A percentile compares a stretch with the other conserved stretches of the same genome.
phyloP scores from a whole-genome alignment of 1,284 basidiomycete genomes.

The Apiotrichum laibachii region DNA sequence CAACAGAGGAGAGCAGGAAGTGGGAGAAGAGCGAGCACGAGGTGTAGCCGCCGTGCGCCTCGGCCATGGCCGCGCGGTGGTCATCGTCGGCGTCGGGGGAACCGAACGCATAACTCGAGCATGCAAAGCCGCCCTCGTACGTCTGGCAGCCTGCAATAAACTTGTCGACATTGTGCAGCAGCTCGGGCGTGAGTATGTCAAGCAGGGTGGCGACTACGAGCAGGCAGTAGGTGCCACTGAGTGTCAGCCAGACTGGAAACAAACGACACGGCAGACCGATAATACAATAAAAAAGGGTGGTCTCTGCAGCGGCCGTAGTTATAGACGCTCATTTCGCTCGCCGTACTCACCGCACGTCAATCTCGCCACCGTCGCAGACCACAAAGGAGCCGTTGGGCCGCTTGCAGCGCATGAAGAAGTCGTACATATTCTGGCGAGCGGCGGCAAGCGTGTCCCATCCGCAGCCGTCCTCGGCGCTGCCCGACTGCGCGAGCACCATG shows the following conservation, averaged over 20 bases:
- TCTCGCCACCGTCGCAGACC: constrained; percentile 82
- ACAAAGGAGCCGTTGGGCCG: constrained; percentile 91
- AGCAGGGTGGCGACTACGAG: constrained; percentile 67
- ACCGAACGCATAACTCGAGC: constrained; percentile 59
- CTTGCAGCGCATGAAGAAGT: constrained; percentile 90
- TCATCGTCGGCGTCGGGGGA: constrained; percentile 9
- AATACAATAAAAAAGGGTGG: too few relatives aligned
- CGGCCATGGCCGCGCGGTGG: constrained; percentile 61
- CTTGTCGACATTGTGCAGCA: constrained; percentile 59
- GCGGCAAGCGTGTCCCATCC: constrained; percentile 73
- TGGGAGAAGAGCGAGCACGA: constrained; percentile 86
- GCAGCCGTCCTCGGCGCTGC: constrained; percentile 61
- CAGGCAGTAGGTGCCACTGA: constrained; percentile 72
- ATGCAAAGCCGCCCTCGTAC: constrained; percentile 94
- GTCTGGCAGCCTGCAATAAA: constrained; percentile 74
- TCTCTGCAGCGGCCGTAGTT: constrained; percentile 3
- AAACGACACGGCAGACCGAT: too few relatives aligned
- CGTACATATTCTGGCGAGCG: constrained; percentile 69
- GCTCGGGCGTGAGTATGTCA: constrained; percentile 81
- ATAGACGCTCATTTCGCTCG: background rate
- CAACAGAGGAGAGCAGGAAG: constrained; percentile 60
- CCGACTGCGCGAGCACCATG: constrained; percentile 77
- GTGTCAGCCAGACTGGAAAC: background rate
- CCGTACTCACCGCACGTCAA: constrained; percentile 75
- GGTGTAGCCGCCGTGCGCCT: constrained; percentile 97